A percentile compares a stretch with the other conserved stretches of the same genome.
Evolutionary conservation across 2,329 filamentous ascomycete genomes (phyloP).

Genomic region (Phyllosticta capitalensis): DNA sequence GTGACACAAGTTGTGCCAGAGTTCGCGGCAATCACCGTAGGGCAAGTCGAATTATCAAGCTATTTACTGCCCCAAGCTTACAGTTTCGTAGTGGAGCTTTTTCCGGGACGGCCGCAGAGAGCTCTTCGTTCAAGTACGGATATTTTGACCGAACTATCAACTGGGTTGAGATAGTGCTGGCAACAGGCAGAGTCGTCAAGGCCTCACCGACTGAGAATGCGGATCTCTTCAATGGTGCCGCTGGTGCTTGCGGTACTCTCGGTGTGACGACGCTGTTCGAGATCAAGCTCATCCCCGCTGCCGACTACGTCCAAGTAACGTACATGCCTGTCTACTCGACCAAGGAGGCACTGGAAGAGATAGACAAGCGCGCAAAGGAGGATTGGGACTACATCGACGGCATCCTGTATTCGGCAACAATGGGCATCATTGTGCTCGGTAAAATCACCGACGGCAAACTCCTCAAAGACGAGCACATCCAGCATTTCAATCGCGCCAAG

Average conservation of each 20-base stretch:
- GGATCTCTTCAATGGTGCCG: slow-evolving; percentile 56
- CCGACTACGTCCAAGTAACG: slow-evolving; percentile 40
- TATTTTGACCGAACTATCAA: slow-evolving; percentile 55
- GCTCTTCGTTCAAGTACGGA: slow-evolving; percentile 58
- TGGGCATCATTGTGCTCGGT: slow-evolving; percentile 37
- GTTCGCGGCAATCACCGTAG: slow-evolving; percentile 62
- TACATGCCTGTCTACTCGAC: slow-evolving; percentile 37
- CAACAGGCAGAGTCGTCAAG: slow-evolving; percentile 47
- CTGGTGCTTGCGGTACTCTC: slow-evolving; percentile 56
- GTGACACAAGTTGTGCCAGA: slow-evolving; percentile 61
- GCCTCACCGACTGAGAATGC: slow-evolving; percentile 45
- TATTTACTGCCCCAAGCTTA: no score
- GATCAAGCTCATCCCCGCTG: slow-evolving; percentile 37
- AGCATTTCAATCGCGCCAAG: slow-evolving; percentile 32
- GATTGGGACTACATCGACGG: slow-evolving; percentile 41
- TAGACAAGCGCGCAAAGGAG: slow-evolving; percentile 26
- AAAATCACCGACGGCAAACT: slow-evolving; percentile 26
- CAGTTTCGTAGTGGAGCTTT: slow-evolving; percentile 45
- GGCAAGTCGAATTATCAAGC: no score
- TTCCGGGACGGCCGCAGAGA: slow-evolving; percentile 58
- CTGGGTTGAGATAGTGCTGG: slow-evolving; percentile 55
- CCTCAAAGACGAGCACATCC: slow-evolving; percentile 9
- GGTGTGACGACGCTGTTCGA: slow-evolving; percentile 54
- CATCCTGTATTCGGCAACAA: slow-evolving; percentile 37
- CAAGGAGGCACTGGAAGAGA: slow-evolving; percentile 32